Evolutionary conservation across 257 asterid species (phyloP), one percentile per base, ranked within the genome.

Genomic region (Hygrophila difformis): DNA sequence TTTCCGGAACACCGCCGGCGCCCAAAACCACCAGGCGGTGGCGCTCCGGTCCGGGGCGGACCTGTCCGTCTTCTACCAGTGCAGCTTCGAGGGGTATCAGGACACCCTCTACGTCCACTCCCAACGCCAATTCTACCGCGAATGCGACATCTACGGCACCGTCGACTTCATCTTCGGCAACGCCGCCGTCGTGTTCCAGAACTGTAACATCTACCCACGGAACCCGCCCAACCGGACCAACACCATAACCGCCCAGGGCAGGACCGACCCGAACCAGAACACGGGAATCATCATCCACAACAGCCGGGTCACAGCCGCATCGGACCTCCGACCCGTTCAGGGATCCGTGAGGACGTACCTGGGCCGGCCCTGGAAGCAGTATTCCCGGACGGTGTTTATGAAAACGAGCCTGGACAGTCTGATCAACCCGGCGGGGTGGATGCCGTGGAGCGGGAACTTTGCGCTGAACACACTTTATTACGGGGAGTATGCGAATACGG

Each of bases 41-140:
- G 96, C 97, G 14, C 60, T 89, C 3, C 76, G 91, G 6, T 81
- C 85, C 5, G 94, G 87, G 23, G 65, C 97, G 8, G 97, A 89
- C 28, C 78, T 63, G 19, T 85, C 96, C 1, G 87, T 77, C 0
- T 70, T 79, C 46, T 85, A 77, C 57, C 76, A 63, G 11, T 89
- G 97, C 60, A 79, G 94, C 39, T 79, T 89, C 39, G 96, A 84
- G 44, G 96, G 97, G 0, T 85, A 82, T 44, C 97, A 89, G 58
- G 97, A 89, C 60, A 89, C 97, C 0, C 77, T 88, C 4, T 89
- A 84, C 49, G 85, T 59, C 28, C 84, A 74, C 29, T 73, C 93
- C 0, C 49, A 75, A 1, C 56, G 91, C 2, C 96, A 89, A 53
- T 84, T 89, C 65, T 89, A 77, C 43, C 46, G 77, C 19, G 72